These are phyloP conservation scores for Selenicereus undatus DNA, from an alignment of 148 eudicot species.

Conservation along the genomic window DNA sequence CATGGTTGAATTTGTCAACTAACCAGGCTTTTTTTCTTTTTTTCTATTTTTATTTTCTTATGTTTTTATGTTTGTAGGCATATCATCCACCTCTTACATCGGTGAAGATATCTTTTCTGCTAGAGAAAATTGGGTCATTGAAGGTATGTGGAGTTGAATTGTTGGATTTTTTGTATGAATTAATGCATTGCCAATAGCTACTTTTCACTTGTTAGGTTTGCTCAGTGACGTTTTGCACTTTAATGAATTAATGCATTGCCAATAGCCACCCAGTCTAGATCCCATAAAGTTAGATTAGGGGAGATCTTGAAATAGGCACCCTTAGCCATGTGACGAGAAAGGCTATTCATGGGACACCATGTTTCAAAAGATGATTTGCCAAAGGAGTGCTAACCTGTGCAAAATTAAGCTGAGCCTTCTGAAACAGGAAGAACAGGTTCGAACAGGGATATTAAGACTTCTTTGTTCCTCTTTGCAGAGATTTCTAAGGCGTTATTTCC, in stretches of 20 bases:
- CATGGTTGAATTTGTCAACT: no score
- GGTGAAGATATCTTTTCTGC: constrained; percentile 51
- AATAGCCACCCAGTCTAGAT: not conserved
- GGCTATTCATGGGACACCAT: not conserved
- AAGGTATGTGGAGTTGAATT: constrained; percentile 52
- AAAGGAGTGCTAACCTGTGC: not conserved
- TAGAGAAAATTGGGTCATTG: constrained; percentile 67
- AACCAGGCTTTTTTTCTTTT: no score
- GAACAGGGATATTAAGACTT: not conserved
- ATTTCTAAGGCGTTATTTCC: not conserved
- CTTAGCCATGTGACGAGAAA: not conserved
- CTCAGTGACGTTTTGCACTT: not conserved
- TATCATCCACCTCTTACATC: constrained; percentile 61
- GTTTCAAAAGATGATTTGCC: not conserved
- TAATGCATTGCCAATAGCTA: not conserved
- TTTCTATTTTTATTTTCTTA: no score
- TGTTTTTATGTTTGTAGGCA: constrained; percentile 52
- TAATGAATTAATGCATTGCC: no score
- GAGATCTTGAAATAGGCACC: not conserved
- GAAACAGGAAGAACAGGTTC: not conserved
- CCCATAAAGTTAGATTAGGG: not conserved
- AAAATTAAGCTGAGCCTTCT: not conserved
- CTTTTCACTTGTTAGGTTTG: not conserved
- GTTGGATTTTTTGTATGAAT: not conserved
- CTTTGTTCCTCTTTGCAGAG: not conserved